Conservation (phyloP, 2,329 filamentous ascomycete species). For the Xylariaceae sp. region DNA sequence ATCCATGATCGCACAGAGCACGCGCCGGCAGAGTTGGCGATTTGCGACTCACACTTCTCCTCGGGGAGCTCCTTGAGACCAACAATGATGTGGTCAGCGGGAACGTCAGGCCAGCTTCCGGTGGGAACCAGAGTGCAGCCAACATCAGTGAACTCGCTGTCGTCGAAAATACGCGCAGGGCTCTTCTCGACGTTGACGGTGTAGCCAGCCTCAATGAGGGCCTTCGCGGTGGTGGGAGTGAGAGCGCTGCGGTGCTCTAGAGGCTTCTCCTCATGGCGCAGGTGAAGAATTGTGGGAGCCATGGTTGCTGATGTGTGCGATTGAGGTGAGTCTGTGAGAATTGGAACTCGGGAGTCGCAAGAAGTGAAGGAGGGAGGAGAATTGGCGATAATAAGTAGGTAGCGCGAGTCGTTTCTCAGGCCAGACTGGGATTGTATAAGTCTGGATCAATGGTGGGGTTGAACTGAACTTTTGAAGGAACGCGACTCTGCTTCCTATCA, state of each 20-base stretch:
- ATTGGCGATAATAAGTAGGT: background rate
- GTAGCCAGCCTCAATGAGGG: slow-evolving; percentile 64
- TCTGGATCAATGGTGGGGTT: background rate
- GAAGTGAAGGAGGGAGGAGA: background rate
- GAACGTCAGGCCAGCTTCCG: slow-evolving; percentile 63
- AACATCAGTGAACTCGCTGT: slow-evolving; percentile 55
- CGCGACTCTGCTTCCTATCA: background rate
- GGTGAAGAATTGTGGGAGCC: slow-evolving; percentile 42
- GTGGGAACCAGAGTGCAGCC: slow-evolving; percentile 62
- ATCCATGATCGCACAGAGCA: background rate
- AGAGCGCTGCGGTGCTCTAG: slow-evolving; percentile 48
- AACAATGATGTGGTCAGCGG: slow-evolving; percentile 63
- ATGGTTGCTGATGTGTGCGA: slow-evolving; percentile 11
- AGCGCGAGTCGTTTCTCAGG: background rate
- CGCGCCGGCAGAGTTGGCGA: slow-evolving; percentile 9
- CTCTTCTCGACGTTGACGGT: slow-evolving; percentile 62
- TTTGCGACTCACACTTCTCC: slow-evolving; percentile 50
- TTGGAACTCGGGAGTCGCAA: background rate
- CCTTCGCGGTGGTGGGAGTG: slow-evolving; percentile 44
- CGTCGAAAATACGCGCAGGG: slow-evolving; percentile 60
- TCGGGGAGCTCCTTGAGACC: slow-evolving; percentile 75
- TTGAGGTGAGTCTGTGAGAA: background rate
- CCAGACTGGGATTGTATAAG: background rate
- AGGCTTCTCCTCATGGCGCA: slow-evolving; percentile 56
- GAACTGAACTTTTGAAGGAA: background rate